Evolutionary conservation across 1,139 yeast genomes (phyloP), one percentile per base, ranked within the genome.

Genomic region (Geotrichum macrosporum): DNA sequence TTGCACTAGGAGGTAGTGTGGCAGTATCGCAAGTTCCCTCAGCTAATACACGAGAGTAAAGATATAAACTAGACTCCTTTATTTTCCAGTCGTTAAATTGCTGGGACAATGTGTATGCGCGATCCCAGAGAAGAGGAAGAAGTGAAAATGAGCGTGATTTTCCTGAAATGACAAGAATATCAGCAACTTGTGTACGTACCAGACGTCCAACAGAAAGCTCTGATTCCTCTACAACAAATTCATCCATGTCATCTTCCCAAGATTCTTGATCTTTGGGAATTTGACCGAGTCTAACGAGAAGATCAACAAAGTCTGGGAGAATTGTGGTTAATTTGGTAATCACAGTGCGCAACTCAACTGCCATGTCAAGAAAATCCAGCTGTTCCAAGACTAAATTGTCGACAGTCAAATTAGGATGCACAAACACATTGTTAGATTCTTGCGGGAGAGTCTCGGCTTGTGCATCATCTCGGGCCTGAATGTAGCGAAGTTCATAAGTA

Each of bases 181-280:
- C 47, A 3, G 56, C 60, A 5, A 57, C 61, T 29, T 55, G 52
- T 4, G 54, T 49, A 9, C 63, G 53, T 2, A 62, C 58, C 32
- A 51, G 46, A 4, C 46, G 5, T 67, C 72, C 22, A 74, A 68
- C 1, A 76, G 68, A 50, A 35, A 85, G 69, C 1, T 88, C 95
- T 1, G 85, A 73, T 49, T 84, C 86, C 36, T 80, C 83, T 4
- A 86, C 76, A 5, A 86, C 84, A 62, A 77, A 87, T 5, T 65
- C 68, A 57, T 86, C 85, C 60, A 80, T 75, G 59, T 87, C 92
- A 1, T 67, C 70, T 9, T 56, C 50, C 69, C 76, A 78, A 9
- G 43, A 19, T 16, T 49, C 50, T 30, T 59, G 65, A 1, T 59
- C 58, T 2, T 52, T 48, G 19, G 68, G 59, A 4, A 71, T 47